These are phyloP conservation scores for Coix lacrymajobi DNA, from an alignment of 176 grass and related monocot species.

Conservation along the genomic window DNA sequence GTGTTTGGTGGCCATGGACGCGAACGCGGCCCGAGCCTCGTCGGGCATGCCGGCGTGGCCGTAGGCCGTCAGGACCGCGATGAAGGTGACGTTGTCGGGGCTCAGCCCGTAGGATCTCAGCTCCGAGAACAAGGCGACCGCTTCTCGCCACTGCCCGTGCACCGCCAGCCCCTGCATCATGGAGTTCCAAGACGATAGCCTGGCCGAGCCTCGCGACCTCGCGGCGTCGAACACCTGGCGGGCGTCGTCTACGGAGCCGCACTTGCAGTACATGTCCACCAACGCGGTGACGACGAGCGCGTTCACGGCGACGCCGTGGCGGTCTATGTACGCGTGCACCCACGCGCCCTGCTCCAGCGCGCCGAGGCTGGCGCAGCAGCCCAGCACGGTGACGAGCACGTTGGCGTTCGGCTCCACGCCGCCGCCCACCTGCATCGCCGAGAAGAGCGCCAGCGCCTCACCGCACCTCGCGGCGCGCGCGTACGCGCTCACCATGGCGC, in stretches of 20 bases:
- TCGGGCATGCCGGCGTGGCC: constrained; percentile 51
- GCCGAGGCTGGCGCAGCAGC: constrained; percentile 49
- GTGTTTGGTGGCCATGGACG: constrained; percentile 36
- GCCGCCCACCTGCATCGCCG: constrained; percentile 41
- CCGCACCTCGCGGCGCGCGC: constrained; percentile 29
- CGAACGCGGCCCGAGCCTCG: constrained; percentile 43
- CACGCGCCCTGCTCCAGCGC: constrained; percentile 62
- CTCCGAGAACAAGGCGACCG: constrained; percentile 36
- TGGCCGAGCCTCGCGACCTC: constrained; percentile 5
- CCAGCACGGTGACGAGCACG: constrained; percentile 57
- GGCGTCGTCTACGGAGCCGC: constrained; percentile 39
- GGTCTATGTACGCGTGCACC: constrained; percentile 58
- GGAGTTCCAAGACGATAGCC: constrained; percentile 67
- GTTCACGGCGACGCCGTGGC: constrained; percentile 35
- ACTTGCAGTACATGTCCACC: constrained; percentile 77
- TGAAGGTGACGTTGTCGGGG: constrained; percentile 67
- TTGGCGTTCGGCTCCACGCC: constrained; percentile 64
- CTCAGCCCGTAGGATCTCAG: constrained; percentile 20
- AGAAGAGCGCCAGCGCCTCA: constrained; percentile 56
- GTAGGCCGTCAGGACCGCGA: constrained; percentile 52
- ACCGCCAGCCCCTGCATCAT: constrained; percentile 61
- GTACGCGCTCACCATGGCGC: constrained; percentile 62
- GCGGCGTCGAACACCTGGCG: constrained; percentile 45
- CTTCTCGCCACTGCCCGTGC: constrained; percentile 42
- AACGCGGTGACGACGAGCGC: constrained; percentile 49